Conservation (phyloP, 2,329 filamentous ascomycete species). For the Catunica adiposa region DNA sequence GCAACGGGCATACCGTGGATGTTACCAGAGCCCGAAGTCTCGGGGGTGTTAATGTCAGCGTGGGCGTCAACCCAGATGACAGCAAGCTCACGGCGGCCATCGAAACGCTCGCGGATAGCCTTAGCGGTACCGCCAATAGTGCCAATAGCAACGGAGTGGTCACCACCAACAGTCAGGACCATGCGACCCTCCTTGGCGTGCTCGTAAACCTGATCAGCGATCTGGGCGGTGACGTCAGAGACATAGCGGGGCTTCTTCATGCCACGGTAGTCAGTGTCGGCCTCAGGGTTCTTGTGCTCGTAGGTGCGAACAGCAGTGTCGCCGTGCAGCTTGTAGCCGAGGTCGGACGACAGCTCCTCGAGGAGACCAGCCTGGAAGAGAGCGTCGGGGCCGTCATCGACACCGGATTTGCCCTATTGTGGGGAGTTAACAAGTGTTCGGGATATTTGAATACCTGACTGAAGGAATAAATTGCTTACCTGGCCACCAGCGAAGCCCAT, state of each 20-base stretch:
- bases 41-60: constrained; percentile 92
- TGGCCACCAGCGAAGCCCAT: constrained; percentile 95
- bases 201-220: constrained; percentile 72
- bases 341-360: constrained; percentile 63
- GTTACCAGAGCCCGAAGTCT: constrained; percentile 78
- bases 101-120: constrained; percentile 68
- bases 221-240: constrained; percentile 64
- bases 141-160: constrained; percentile 93
- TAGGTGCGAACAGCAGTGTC: constrained; percentile 73
- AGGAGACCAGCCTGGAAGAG: constrained; percentile 81
- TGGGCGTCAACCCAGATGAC: constrained; percentile 99
- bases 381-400: constrained; percentile 77
- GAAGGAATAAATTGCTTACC: constrained; percentile 35
- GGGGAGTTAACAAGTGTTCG: constrained; percentile 15
- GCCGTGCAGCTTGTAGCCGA: constrained; percentile 76
- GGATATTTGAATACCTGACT: not conserved
- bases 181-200: constrained; percentile 72
- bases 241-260: constrained; percentile 92
- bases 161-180: constrained; percentile 83
- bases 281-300: constrained; percentile 50
- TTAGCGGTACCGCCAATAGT: constrained; percentile 76
- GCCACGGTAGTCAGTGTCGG: constrained; percentile 64
- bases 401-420: constrained; percentile 66
- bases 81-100: constrained; percentile 55
- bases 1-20: constrained; percentile 96